Evolutionary conservation across 2,329 filamentous ascomycete genomes (phyloP).

Genomic region (Coniochaeta hoffmannii): DNA sequence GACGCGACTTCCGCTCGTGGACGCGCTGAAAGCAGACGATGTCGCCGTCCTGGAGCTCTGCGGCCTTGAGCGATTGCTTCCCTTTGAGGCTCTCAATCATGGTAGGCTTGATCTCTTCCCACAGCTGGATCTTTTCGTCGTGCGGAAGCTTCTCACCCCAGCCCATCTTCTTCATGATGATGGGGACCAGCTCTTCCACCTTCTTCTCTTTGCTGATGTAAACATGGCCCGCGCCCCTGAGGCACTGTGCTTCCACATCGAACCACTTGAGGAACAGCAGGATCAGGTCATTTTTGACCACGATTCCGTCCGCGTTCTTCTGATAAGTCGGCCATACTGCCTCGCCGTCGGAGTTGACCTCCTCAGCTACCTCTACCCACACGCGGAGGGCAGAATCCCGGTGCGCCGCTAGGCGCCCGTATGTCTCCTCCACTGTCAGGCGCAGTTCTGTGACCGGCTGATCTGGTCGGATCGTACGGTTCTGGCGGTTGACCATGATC

Average conservation of each 20-base stretch:
- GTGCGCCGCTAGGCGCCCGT: constrained; percentile 43
- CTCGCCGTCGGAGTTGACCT: constrained; percentile 59
- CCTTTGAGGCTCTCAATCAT: constrained; percentile 96
- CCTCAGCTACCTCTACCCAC: constrained; percentile 76
- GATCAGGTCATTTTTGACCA: constrained; percentile 57
- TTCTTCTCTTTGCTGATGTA: constrained; percentile 86
- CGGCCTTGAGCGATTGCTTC: constrained; percentile 80
- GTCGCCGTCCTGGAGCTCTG: constrained; percentile 94
- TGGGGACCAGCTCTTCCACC: constrained; percentile 72
- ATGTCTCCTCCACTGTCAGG: constrained; percentile 69
- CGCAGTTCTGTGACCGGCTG: constrained; percentile 71
- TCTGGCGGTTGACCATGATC: constrained; percentile 98
- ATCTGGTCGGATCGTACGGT: constrained; percentile 91
- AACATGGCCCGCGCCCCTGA: constrained; percentile 72
- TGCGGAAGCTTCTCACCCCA: constrained; percentile 70
- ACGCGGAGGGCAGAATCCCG: constrained; percentile 70
- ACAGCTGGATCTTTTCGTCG: constrained; percentile 60
- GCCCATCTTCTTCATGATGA: constrained; percentile 74
- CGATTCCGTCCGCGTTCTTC: constrained; percentile 46
- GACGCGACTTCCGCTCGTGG: constrained; percentile 37
- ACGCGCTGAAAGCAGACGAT: constrained; percentile 88
- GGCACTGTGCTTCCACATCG: constrained; percentile 65
- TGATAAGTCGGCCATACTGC: constrained; percentile 63
- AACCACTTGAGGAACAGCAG: constrained; percentile 92
- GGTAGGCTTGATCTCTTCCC: constrained; percentile 94